phyloP scores from a whole-genome alignment of 192 early-diverging fungal genomes.

The Umbelopsis isabellina region DNA sequence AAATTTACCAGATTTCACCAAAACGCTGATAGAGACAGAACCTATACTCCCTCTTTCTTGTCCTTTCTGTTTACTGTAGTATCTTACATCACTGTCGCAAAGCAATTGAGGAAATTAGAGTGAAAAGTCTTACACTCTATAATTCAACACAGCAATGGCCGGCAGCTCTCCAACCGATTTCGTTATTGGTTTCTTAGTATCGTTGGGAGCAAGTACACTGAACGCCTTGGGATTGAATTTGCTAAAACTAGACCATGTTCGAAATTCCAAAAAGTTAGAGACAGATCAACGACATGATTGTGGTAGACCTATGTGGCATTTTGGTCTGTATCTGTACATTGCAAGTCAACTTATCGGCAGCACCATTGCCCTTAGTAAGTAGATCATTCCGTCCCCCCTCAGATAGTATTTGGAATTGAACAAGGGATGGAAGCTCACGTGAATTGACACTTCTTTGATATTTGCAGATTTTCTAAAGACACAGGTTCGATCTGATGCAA shows the following conservation, averaged over 20 bases:
- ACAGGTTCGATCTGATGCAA: constrained; percentile 32
- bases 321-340: constrained; percentile 60
- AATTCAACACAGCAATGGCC: constrained; percentile 19
- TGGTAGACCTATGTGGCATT: constrained; percentile 60
- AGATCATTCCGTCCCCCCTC: not conserved
- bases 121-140: not conserved
- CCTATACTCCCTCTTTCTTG: not conserved
- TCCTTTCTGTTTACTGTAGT: not conserved
- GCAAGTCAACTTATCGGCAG: constrained; percentile 56
- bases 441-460: not conserved
- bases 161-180: constrained; percentile 36
- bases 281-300: constrained; percentile 55
- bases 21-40: too few species aligned
- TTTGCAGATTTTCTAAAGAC: constrained; percentile 61
- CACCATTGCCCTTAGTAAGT: constrained; percentile 62
- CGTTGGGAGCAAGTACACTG: constrained; percentile 46
- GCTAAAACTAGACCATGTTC: constrained; percentile 61
- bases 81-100: not conserved
- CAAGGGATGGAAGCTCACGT: constrained; percentile 1
- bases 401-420: constrained; percentile 1
- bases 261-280: constrained; percentile 39
- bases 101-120: not conserved
- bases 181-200: constrained; percentile 49
- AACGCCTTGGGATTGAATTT: constrained; percentile 61
- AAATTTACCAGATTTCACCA: not conserved